Evolutionary conservation across 2,329 filamentous ascomycete species (phyloP).

Genomic region (Fusarium pilosicola): DNA sequence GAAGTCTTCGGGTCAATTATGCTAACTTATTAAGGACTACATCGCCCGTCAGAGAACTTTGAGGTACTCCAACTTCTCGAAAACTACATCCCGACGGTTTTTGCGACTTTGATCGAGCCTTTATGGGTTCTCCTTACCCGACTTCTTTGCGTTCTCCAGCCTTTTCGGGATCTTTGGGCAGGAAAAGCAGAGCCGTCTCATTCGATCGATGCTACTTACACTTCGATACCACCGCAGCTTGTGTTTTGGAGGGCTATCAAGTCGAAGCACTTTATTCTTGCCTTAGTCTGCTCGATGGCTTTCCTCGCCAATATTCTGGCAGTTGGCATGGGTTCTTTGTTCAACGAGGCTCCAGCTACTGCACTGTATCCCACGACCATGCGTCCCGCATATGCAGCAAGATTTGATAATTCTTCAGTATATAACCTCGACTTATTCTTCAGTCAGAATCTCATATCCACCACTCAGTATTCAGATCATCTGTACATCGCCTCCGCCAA

Average conservation of each 20-base stretch:
- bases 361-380: no score
- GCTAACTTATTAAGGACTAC: slow-evolving; percentile 41
- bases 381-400: no score
- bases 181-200: slow-evolving; percentile 49
- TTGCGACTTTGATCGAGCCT: slow-evolving; percentile 67
- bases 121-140: slow-evolving; percentile 66
- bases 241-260: slow-evolving; percentile 56
- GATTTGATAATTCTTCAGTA: no score
- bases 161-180: slow-evolving; percentile 59
- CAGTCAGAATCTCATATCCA: no score
- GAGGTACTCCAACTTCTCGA: slow-evolving; percentile 52
- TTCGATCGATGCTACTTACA: slow-evolving; percentile 59
- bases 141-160: slow-evolving; percentile 62
- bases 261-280: slow-evolving; percentile 58
- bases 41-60: slow-evolving; percentile 45
- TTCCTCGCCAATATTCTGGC: slow-evolving; percentile 64
- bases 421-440: no score
- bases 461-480: no score
- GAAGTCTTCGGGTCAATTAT: no score
- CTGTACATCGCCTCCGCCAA: no score
- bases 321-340: slow-evolving; percentile 57
- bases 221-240: slow-evolving; percentile 65
- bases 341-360: no score
- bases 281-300: slow-evolving; percentile 57
- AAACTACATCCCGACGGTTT: slow-evolving; percentile 63